These are phyloP conservation scores for Entomortierella beljakovae DNA, from an alignment of 192 early-diverging fungal genomes.

Conservation along the genomic window DNA sequence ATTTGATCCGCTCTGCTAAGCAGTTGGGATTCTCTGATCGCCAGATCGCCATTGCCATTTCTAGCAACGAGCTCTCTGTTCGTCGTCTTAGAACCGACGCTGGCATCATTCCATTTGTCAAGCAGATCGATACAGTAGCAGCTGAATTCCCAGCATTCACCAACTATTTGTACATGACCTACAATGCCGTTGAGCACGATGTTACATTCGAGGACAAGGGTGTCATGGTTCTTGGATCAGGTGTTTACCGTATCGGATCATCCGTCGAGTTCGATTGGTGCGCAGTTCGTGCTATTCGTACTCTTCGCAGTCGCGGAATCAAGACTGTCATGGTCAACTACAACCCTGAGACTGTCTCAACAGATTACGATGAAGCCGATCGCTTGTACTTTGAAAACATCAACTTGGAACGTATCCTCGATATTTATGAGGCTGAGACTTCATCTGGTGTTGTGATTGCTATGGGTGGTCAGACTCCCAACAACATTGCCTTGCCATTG, in stretches of 20 bases:
- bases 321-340: conserved; percentile 99
- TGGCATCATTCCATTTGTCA: conserved; percentile 93
- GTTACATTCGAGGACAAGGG: conserved; percentile 93
- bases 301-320: conserved; percentile 84
- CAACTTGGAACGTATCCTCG: conserved; percentile 92
- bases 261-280: conserved; percentile 99
- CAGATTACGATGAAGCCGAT: conserved; percentile 99
- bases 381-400: conserved; percentile 98
- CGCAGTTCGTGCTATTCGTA: conserved; percentile 95
- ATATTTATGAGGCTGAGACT: conserved; percentile 95
- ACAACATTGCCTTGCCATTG: conserved; percentile 96
- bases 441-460: conserved; percentile 91
- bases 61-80: conserved; percentile 89
- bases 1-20: conserved; percentile 80
- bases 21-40: conserved; percentile 97
- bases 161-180: conserved; percentile 99
- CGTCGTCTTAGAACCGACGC: conserved; percentile 83
- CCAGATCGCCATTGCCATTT: conserved; percentile 76
- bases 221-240: conserved; percentile 96
- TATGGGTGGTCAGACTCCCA: conserved; percentile 97
- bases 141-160: conserved; percentile 98
- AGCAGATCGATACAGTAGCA: conserved; percentile 98
- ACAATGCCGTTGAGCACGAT: conserved; percentile 96
- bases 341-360: conserved; percentile 99
- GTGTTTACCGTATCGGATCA: conserved; percentile 98